Base-by-base conservation (phyloP, 306 rosid genomes). In the Dicorynia guianensis region DNA sequence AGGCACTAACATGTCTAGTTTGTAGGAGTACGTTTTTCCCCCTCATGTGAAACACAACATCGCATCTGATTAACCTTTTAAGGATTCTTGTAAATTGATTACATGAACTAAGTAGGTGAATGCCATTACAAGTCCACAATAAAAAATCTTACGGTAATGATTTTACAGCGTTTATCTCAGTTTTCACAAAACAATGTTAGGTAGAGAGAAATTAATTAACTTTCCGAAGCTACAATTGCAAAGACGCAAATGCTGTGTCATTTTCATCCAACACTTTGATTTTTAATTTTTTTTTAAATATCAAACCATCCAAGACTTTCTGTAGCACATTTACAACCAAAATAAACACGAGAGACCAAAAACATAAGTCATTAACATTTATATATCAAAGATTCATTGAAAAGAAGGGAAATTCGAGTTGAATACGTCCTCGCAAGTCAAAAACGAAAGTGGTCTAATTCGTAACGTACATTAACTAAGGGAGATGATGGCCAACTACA, bases 1-100 rank as follows among this genome's bases (percentile, higher is more conserved):
- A 72, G 85, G 85, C 42, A 84, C 80, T 77, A 80, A 80, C 83
- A 84, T 84, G 88, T 80, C 83, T 80, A 63, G 88, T 77, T 73
- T 35, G 69, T 80, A 57, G 78, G 76, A 68, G 81, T 63, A 73
- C 78, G 72, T 63, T 72, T 77, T 80, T 60, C 69, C 71, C 78
- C 30, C 78, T 77, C 72, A 62, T 54, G 74, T 73, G 78, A 84
- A 77, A 55, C 83, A 84, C 4, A 68, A 68, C 78, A 84, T 38
- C 14, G 68, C 73, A 80, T 38, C 78, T 53, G 77, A 63, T 68
- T 75, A n/a, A n/a, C n/a, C 3, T 69, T 83, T 83, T 71, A 40
- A 83, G 71, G 69, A 74, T 74, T 73, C 83, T 69, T 74, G 83
- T 78, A 55, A 69, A 47, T 42, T 48, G 30, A 25, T 75, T 76